Evolutionary conservation across 176 grass and related monocot genomes (phyloP), one percentile per base, ranked within the genome.

Genomic region (Rhynchospora breviuscula): DNA sequence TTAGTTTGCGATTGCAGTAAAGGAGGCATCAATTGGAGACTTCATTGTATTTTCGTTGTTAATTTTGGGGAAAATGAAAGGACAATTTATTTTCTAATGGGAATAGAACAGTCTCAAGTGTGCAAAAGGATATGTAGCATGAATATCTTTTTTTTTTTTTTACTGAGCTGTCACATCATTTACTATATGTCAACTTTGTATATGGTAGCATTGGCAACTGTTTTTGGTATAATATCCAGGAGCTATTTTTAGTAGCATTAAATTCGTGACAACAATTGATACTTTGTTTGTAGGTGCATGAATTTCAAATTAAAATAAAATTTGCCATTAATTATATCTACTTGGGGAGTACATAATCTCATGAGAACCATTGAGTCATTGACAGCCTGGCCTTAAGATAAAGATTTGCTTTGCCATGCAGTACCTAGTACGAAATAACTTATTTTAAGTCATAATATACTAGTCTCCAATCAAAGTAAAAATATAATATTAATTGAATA

Each of bases 111-210:
- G 45, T 70, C 40, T 70, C 6, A n/a, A 70, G 7, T 46, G 35
- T 46, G 35, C 14, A 19, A 46, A 70, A 70, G 66, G 67, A 44
- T 15, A 45, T 45, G 31, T 67, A 33, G 7, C 14, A 69, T 69
- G 3, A 67, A 8, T 45, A 23, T 25, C 10, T 10, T 4, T 48
- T 10, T 72, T 7, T 47, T 21, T 45, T 19, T 33, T 12, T 21
- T 54, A 76, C 12, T 54, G 72, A 3, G 72, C 21, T 77, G 12
- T 77, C 48, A 31, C 12, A 77, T 77, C 23, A 54, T 77, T 70
- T 56, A 78, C 49, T 78, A 78, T 57, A 44, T 8, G 53, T 75
- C 71, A 53, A 78, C 73, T 78, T 78, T 78, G 51, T 29, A 78
- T 29, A 17, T 57, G 22, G 49, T 21, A 77, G 49, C 47, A 77